Conservation (phyloP, 2,329 filamentous ascomycete species). For the Aspergillus eucalypticola region DNA sequence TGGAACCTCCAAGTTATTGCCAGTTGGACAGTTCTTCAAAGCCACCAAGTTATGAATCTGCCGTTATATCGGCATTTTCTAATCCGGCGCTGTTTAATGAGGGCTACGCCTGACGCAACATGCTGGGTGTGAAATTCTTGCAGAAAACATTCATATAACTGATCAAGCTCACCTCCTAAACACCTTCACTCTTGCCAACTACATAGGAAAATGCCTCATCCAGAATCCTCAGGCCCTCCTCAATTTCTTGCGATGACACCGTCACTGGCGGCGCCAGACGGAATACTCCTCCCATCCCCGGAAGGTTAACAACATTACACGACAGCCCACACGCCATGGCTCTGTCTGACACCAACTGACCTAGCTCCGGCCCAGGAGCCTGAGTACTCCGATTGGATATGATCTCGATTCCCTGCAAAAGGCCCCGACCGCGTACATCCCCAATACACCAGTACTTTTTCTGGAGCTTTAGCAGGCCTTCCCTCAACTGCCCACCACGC, state of each 20-base stretch:
- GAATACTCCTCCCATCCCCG: conserved; percentile 59
- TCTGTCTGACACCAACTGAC: conserved; percentile 48
- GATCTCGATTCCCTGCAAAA: conserved; percentile 62
- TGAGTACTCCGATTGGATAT: conserved; percentile 52
- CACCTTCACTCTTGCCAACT: conserved; percentile 30
- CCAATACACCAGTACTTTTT: conserved; percentile 62
- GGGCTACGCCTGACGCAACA: no score
- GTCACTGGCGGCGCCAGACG: conserved; percentile 63
- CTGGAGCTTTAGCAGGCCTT: conserved; percentile 50
- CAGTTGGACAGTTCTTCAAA: no score
- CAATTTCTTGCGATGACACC: conserved; percentile 53
- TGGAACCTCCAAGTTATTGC: neutral
- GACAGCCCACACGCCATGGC: conserved; percentile 57
- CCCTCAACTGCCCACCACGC: conserved; percentile 51
- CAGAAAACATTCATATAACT: neutral
- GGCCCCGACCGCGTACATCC: conserved; percentile 60
- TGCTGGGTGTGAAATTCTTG: no score
- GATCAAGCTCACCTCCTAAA: no score
- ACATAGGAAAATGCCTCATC: conserved; percentile 54
- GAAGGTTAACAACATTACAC: conserved; percentile 58
- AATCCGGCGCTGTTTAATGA: no score
- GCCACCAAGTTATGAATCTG: no score
- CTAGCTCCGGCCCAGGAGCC: conserved; percentile 50
- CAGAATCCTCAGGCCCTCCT: conserved; percentile 56
- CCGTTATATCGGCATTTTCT: no score